These are phyloP conservation scores for Talaromyces sp. DNA, from an alignment of 2,329 filamentous ascomycete species.

Conservation along the genomic window DNA sequence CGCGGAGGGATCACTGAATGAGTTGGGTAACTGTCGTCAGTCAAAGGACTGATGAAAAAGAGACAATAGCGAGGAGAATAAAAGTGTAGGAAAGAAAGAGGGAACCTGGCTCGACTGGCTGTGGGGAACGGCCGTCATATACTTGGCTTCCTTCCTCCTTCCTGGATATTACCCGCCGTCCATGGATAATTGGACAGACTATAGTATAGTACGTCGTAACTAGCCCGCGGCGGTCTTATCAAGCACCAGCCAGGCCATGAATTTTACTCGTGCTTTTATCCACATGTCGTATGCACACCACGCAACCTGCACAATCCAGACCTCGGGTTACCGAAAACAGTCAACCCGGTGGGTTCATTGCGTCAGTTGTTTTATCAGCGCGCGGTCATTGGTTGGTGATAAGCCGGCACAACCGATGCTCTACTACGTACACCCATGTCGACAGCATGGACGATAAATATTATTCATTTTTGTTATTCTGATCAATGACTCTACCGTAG, in stretches of 20 bases:
- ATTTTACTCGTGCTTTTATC: neutral
- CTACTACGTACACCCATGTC: neutral
- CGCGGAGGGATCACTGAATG: neutral
- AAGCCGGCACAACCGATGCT: slow-evolving; percentile 1
- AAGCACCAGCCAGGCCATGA: neutral
- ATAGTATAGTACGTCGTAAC: too few species aligned
- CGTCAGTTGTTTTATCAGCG: neutral
- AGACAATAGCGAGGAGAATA: neutral
- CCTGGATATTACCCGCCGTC: neutral
- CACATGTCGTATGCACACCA: neutral
- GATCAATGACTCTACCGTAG: neutral
- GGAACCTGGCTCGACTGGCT: neutral
- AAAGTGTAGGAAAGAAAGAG: neutral
- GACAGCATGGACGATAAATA: neutral
- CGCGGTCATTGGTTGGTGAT: neutral
- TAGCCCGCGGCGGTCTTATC: neutral
- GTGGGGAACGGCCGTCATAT: neutral
- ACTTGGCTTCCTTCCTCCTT: neutral
- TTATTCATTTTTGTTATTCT: neutral
- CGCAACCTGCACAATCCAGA: neutral
- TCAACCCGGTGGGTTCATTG: slow-evolving; percentile 18
- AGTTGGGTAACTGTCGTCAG: neutral
- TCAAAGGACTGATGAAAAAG: neutral
- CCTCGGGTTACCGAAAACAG: slow-evolving; percentile 10
- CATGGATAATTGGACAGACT: too few species aligned